Percentiles rank a stretch among this genome's conserved stretches.
Conservation (phyloP, 768 basidiomycete genomes). For the Coprinopsis cinerea region DNA sequence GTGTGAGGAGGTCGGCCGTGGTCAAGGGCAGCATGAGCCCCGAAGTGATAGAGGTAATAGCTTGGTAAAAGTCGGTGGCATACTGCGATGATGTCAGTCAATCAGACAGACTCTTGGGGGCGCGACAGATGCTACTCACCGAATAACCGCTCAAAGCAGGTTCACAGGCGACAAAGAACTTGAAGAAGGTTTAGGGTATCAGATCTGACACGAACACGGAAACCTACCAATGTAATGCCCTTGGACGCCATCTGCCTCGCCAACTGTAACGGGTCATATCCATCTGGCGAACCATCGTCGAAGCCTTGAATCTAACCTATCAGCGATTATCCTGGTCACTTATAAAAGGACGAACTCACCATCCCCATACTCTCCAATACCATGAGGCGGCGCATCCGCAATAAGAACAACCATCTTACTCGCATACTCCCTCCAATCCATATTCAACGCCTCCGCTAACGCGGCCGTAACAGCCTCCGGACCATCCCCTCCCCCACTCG, state of each 20-base stretch:
- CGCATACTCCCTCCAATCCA: conserved; percentile 86
- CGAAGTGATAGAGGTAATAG: conserved; percentile 87
- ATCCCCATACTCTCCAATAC: conserved; percentile 95
- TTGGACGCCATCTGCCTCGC: conserved; percentile 85
- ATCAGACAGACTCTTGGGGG: neutral
- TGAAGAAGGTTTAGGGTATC: conserved; percentile 12
- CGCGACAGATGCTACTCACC: conserved; percentile 34
- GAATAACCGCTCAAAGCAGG: conserved; percentile 91
- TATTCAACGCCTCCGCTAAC: conserved; percentile 75
- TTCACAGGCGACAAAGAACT: conserved; percentile 99
- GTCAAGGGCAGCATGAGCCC: conserved; percentile 95
- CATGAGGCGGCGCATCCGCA: conserved; percentile 96
- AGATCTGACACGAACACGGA: neutral
- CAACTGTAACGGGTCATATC: conserved; percentile 82
- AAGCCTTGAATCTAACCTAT: conserved; percentile 52
- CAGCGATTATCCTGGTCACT: neutral
- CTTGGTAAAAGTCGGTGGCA: conserved; percentile 93
- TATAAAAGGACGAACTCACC: conserved; percentile 41
- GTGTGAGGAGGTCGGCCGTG: conserved; percentile 88
- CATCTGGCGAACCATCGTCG: conserved; percentile 91
- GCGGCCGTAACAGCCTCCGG: conserved; percentile 97
- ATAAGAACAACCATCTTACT: conserved; percentile 97
- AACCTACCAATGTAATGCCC: conserved; percentile 83
- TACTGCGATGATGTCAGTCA: conserved; percentile 39
- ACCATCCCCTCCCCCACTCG: conserved; percentile 89